Evolutionary conservation across 2,329 filamentous ascomycete genomes (phyloP).

Genomic region (Colletotrichum somersetense): DNA sequence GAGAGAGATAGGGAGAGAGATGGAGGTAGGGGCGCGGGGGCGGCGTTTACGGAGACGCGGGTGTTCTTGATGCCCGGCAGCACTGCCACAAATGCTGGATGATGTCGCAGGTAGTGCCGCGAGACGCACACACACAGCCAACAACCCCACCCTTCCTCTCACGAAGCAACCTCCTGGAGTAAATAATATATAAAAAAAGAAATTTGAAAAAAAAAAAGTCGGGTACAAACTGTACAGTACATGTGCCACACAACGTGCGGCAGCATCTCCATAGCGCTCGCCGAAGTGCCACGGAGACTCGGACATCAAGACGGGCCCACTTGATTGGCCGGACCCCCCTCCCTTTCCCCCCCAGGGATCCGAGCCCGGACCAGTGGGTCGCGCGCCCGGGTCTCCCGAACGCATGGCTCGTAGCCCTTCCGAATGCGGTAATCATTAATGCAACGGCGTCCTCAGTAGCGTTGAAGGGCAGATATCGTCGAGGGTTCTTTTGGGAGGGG

Average conservation of each 20-base stretch:
- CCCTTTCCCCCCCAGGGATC: background rate
- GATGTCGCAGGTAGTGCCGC: background rate
- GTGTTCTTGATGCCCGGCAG: background rate
- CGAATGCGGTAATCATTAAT: conserved; percentile 22
- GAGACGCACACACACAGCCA: background rate
- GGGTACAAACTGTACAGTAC: background rate
- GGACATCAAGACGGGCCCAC: background rate
- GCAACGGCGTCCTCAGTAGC: background rate
- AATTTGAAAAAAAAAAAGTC: background rate
- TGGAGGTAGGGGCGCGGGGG: too few relatives aligned
- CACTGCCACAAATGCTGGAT: background rate
- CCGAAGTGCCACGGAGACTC: conserved; percentile 6
- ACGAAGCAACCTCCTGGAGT: background rate
- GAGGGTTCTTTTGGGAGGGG: background rate
- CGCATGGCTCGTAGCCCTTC: conserved; percentile 29
- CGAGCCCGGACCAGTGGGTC: conserved; percentile 3
- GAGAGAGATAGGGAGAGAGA: too few relatives aligned
- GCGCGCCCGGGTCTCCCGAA: conserved; percentile 12
- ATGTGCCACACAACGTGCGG: background rate
- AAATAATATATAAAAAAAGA: too few relatives aligned
- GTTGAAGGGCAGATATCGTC: background rate
- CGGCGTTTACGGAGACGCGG: background rate
- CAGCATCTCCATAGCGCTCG: background rate
- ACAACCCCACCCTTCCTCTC: background rate
- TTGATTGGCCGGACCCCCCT: background rate